Conservation (phyloP, 2,329 filamentous ascomycete genomes). For the Zymoseptoria pseudotritici region DNA sequence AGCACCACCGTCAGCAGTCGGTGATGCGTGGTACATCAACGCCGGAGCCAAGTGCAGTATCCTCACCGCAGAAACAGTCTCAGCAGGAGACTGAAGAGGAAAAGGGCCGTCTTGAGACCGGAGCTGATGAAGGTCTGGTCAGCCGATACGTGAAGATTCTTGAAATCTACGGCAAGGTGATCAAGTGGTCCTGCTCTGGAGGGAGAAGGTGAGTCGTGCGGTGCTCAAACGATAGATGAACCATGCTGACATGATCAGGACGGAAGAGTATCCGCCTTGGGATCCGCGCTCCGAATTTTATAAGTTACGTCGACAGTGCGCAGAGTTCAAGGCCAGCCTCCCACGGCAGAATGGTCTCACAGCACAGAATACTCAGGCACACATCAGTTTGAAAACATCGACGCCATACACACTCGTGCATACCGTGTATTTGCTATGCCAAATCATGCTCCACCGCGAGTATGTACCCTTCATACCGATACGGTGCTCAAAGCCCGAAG, state of each 20-base stretch:
- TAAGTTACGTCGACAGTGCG: constrained; percentile 45
- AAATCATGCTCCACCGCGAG: constrained; percentile 61
- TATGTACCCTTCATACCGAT: constrained; percentile 61
- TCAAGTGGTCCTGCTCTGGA: constrained; percentile 51
- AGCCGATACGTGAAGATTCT: constrained; percentile 48
- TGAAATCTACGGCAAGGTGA: constrained; percentile 50
- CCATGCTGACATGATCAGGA: constrained; percentile 26
- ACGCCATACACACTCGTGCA: constrained; percentile 62
- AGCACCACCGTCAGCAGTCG: constrained; percentile 42
- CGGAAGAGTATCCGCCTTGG: constrained; percentile 53
- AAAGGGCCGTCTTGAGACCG: constrained; percentile 46
- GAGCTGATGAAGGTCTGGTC: constrained; percentile 40
- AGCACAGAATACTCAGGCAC: constrained; percentile 55
- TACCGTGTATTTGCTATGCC: constrained; percentile 57
- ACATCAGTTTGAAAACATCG: constrained; percentile 56
- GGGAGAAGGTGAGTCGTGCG: constrained; percentile 41
- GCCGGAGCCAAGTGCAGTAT: constrained; percentile 12
- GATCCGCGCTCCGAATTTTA: constrained; percentile 48
- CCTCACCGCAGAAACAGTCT: constrained; percentile 13
- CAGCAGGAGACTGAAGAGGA: constrained; percentile 29
- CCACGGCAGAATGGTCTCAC: constrained; percentile 53
- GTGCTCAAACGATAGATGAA: neutral
- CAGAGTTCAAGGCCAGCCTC: constrained; percentile 47
- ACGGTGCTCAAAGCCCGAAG: constrained; percentile 42
- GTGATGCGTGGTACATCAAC: constrained; percentile 23